Conservation (phyloP, 225 moss, liverwort and hornwort species). For the Sphagnum tenellum region DNA sequence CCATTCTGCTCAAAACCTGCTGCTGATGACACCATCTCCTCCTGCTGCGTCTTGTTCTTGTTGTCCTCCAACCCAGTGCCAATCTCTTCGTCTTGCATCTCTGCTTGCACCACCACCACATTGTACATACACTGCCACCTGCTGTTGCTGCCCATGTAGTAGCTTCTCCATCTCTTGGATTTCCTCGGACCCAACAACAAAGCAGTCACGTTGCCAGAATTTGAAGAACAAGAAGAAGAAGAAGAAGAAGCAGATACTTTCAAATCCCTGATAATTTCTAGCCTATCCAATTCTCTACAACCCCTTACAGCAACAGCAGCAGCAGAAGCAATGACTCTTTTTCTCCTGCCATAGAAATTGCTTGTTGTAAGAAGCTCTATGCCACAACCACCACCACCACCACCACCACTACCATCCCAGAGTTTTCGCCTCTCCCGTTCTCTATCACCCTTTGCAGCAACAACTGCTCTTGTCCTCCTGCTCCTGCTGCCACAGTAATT, state of each 20-base stretch:
- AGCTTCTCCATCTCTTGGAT: slow-evolving; percentile 12
- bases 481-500: slow-evolving; percentile 8
- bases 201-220: background rate
- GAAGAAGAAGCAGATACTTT: no score
- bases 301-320: no score
- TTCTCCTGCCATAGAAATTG: slow-evolving; percentile 6
- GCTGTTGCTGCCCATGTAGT: slow-evolving; percentile 13
- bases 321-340: no score
- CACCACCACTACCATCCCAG: slow-evolving; percentile 1
- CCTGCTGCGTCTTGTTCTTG: slow-evolving; percentile 16
- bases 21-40: slow-evolving; percentile 3
- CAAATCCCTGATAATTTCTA: no score
- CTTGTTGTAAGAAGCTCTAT: background rate
- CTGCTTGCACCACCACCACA: slow-evolving; percentile 6
- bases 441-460: no score
- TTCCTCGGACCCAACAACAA: slow-evolving; percentile 15
- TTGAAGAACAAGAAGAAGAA: no score
- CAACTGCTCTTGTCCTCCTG: background rate
- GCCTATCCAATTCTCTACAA: no score
- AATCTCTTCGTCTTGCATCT: slow-evolving; percentile 23
- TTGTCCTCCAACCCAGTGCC: slow-evolving; percentile 18
- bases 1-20: slow-evolving; percentile 1
- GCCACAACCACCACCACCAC: slow-evolving; percentile 3
- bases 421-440: no score
- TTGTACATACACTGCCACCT: background rate